Evolutionary conservation across 2,329 filamentous ascomycete genomes (phyloP), one percentile per base, ranked within the genome.

Genomic region (Clonostachys chloroleuca): DNA sequence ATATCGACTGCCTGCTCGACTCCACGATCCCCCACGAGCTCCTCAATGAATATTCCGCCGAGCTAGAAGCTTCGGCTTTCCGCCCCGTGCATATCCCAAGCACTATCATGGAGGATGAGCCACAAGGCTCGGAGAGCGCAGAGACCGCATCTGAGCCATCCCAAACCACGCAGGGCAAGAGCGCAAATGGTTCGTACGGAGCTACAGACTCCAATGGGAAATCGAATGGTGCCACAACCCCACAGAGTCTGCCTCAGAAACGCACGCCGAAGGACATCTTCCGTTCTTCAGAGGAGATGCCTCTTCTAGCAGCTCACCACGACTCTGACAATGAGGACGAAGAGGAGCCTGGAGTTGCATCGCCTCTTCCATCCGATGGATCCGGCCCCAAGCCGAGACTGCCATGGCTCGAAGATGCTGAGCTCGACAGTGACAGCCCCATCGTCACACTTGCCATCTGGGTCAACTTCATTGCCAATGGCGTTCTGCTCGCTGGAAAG

Each of bases 21-120:
- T 96, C 90, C 9, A 92, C 89, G 33, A 80, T 96, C n/a, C 92
- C 92, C 3, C 92, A 95, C 60, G 86, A 92, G 57, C 74, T 97
- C 41, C 83, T 97, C 49, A 92, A 95, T 60, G 92, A 96, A 66
- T 96, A 96, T 65, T 84, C 67, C 35, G 64, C 84, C 53, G 73
- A 86, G 52, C 72, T 83, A 44, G 73, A 80, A 40, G 73, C 73
- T 17, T 77, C 73, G 37, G 74, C 74, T 20, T 75, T 80, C 52
- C 73, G 72, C 43, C 69, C 72, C 43, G 59, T 80, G 49, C 78
- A 83, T 54, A 78, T 90, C 7, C 87, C 89, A 2, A 74, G 80
- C 34, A 91, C 88, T 12, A 94, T 94, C 55, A 69, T 75, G n/a
- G 89, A 94, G 60, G 86, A 91, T 12, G 42, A 43, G n/a, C 12